A percentile compares a stretch with the other conserved stretches of the same genome.
Conservation (phyloP, 352 stramenopile genomes). For the Globisporangium polare region DNA sequence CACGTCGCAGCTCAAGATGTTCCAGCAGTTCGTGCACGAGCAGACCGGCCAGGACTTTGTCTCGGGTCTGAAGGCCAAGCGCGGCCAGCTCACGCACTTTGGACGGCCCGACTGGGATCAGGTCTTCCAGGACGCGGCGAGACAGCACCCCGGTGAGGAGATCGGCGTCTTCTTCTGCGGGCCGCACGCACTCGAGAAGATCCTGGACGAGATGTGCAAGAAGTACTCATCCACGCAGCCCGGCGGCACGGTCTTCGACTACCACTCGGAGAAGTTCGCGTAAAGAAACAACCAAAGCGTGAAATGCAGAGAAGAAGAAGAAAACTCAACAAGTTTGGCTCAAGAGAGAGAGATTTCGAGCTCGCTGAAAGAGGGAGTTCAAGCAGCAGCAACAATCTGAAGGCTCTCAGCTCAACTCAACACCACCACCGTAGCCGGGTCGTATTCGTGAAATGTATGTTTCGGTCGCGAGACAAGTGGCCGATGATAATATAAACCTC, state of each 20-base stretch:
- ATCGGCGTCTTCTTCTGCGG: conserved; percentile 89
- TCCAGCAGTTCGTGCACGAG: conserved; percentile 83
- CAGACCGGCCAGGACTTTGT: conserved; percentile 77
- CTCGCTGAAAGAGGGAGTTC: neutral
- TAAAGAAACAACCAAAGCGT: conserved; percentile 18
- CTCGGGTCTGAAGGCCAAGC: conserved; percentile 68
- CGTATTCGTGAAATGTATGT: conserved; percentile 6
- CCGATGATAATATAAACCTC: conserved; percentile 9
- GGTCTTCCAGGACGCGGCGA: conserved; percentile 51
- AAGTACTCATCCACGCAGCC: conserved; percentile 52
- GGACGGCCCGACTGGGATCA: conserved; percentile 84
- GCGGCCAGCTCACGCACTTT: conserved; percentile 72
- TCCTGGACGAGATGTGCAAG: conserved; percentile 64
- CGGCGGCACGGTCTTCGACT: conserved; percentile 71
- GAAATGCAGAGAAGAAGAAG: neutral
- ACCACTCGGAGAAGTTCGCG: conserved; percentile 83
- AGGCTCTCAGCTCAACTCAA: neutral
- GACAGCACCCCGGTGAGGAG: conserved; percentile 54
- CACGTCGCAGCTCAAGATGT: conserved; percentile 71
- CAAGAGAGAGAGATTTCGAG: conserved; percentile 1
- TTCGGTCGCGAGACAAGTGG: conserved; percentile 1
- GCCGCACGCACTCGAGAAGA: conserved; percentile 72
- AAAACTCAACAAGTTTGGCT: conserved; percentile 5
- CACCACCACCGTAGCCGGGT: conserved; percentile 13
- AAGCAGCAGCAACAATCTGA: conserved; percentile 2